Base-by-base conservation (phyloP, 2,329 filamentous ascomycete species). In the Acephala macrosclerotiorum region DNA sequence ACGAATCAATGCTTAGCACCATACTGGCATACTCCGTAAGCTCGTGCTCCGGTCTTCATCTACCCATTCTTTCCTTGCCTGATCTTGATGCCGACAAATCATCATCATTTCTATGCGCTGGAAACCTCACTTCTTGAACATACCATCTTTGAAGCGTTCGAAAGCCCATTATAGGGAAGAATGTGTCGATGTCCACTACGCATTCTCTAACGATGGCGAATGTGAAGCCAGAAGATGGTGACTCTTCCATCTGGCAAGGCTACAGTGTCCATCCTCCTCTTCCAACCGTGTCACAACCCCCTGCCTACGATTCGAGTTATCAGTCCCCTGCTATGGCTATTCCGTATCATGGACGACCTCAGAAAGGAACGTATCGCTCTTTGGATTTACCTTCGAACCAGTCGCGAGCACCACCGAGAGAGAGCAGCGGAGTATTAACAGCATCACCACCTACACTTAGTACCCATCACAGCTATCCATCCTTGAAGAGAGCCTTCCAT, bases 191-290 rank as follows among this genome's bases (percentile, higher is more conserved):
- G 74, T 75, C 74, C 71, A 64, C 69, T 42, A 76, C 74, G 67
- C 72, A 73, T 40, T 72, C 71, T 68, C 55, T 75, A 68, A 75
- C 74, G 68, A 76, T 75, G 74, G 73, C 74, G 61, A 70, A 73
- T 68, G 67, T 74, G 62, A 75, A 75, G 74, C 73, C 74, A 74
- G 74, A 75, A 70, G 72, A 75, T 61, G 66, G 71, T 58, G 70
- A 75, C 59, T 68, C 68, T 65, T 72, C 74, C 47, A 65, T 75
- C 65, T 76, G 74, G 74, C 74, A 75, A 70, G 69, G 73, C 67
- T 75, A 75, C 67, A 70, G 68, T 57, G 68, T 74, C 26, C 73
- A 75, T 65, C 61, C 70, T 55, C 71, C 71, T 33, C 58, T 66
- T 29, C 29, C 71, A 49, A 62, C 68, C 26, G 58, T 67, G 49